Base-by-base conservation (phyloP, 163 green algal species). In the Coccomyxa subellipsoidea region DNA sequence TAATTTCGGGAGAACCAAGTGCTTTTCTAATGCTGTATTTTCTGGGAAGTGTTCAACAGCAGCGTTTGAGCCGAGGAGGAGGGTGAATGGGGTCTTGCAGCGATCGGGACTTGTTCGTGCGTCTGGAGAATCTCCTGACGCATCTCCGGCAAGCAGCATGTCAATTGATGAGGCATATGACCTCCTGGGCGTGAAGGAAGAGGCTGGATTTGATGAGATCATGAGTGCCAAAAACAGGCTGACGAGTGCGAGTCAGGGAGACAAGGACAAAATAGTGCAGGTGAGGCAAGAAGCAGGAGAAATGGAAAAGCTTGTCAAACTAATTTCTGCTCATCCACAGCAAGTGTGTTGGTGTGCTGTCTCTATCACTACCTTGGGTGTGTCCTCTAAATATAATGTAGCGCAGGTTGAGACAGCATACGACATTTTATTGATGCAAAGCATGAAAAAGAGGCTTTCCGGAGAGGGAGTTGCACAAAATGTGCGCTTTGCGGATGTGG, bases 371-470 rank as follows among this genome's bases (percentile, higher is more conserved):
- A 12, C 27, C 29, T 36, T 39, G 4, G 35, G n/a, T 36, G 18
- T 53, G 35, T n/a, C 2, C 6, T n/a, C n/a, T 59, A 1, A 79
- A 79, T 7, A 1, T 0, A 35, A 4, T 59, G 4, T 37, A 37
- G 23, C 47, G 76, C 90, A 96, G 88, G 83, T 98, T 32, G 95
- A 98, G 76, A 81, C 81, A 0, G 95, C 95, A 8, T 98, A 98
- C 84, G 95, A 98, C 73, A 80, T 95, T 18, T 83, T 98, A 21
- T 94, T 98, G 78, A 96, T 95, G 89, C 89, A 92, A 80, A 91
- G 85, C 82, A 93, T 98, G 89, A 92, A 91, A 59, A 88, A 88
- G 53, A 89, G 94, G 10, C 85, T 95, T 4, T 88, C 86, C 21
- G 93, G 93, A 0, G 86, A 94, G 79, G 76, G 89, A 70, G 84